A percentile compares a stretch with the other conserved stretches of the same genome.
These are phyloP conservation scores for Zostera marina DNA, from an alignment of 116 monocot genomes.

Conservation along the genomic window DNA sequence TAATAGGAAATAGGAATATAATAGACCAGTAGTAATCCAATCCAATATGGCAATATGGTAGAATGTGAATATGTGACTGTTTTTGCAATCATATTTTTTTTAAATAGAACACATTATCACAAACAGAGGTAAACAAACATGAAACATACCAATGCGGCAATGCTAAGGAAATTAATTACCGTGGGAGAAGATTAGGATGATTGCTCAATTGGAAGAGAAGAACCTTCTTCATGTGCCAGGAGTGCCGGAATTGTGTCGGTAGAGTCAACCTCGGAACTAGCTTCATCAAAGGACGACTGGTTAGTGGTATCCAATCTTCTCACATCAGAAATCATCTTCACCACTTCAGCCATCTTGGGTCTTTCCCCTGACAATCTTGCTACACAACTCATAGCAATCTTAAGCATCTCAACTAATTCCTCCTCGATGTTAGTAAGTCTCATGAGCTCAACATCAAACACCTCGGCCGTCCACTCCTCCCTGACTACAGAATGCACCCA, in stretches of 20 bases:
- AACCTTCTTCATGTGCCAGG: conserved; percentile 1
- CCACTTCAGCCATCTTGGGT: conserved; percentile 65
- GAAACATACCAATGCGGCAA: too few species aligned
- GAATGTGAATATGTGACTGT: too few species aligned
- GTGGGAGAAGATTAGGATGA: not conserved
- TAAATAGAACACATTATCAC: too few species aligned
- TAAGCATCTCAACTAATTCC: conserved; percentile 96
- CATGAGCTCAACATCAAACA: conserved; percentile 77
- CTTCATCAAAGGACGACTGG: conserved; percentile 31
- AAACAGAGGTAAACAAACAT: too few species aligned
- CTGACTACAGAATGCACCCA: conserved; percentile 94
- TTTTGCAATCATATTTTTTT: too few species aligned
- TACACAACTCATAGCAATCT: conserved; percentile 80
- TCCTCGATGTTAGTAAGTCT: conserved; percentile 71
- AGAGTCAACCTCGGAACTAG: conserved; percentile 9
- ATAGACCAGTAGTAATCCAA: not conserved
- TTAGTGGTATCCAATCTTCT: conserved; percentile 29
- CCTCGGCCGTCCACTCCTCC: conserved; percentile 98
- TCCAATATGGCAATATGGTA: too few species aligned
- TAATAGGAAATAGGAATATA: not conserved
- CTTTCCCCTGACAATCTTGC: conserved; percentile 56
- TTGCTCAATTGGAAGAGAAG: not conserved
- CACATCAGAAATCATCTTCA: conserved; percentile 58
- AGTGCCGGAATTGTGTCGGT: not conserved
- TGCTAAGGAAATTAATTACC: not conserved